phyloP scores from a whole-genome alignment of 805 yeast genomes.

The Suhomyces sp. region DNA sequence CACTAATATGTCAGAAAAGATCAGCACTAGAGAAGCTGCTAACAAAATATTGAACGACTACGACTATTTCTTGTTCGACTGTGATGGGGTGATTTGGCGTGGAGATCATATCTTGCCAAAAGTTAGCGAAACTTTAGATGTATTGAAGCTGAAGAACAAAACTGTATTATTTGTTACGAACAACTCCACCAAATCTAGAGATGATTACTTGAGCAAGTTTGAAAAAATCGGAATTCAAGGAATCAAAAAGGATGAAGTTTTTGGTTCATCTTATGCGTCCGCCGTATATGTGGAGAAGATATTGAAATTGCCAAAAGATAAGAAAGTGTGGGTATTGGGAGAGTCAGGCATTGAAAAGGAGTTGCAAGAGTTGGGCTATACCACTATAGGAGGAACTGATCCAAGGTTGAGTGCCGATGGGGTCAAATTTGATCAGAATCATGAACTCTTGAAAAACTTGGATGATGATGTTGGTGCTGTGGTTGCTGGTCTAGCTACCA shows the following conservation, averaged over 20 bases:
- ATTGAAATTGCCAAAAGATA: slow-evolving; percentile 64
- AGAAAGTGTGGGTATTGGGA: slow-evolving; percentile 88
- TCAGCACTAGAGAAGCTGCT: slow-evolving; percentile 47
- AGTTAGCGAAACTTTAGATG: slow-evolving; percentile 68
- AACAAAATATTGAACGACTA: slow-evolving; percentile 56
- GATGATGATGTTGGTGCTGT: slow-evolving; percentile 84
- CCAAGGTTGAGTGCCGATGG: slow-evolving; percentile 46
- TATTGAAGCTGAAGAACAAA: slow-evolving; percentile 56
- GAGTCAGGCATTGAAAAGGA: slow-evolving; percentile 85
- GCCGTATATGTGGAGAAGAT: slow-evolving; percentile 82
- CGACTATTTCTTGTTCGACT: slow-evolving; percentile 90
- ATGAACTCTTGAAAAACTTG: slow-evolving; percentile 50
- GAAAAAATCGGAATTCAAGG: slow-evolving; percentile 51
- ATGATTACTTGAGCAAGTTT: slow-evolving; percentile 73
- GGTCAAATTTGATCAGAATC: slow-evolving; percentile 53
- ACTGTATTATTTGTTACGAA: slow-evolving; percentile 87
- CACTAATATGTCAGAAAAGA: slow-evolving; percentile 44
- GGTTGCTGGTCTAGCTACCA: slow-evolving; percentile 78
- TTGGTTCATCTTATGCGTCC: slow-evolving; percentile 89
- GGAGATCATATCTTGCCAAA: slow-evolving; percentile 80
- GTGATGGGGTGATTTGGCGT: slow-evolving; percentile 96
- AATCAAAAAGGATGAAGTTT: slow-evolving; percentile 62
- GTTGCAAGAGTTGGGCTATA: slow-evolving; percentile 68
- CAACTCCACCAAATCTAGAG: slow-evolving; percentile 88
- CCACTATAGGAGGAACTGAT: slow-evolving; percentile 81